phyloP scores from a whole-genome alignment of 2,329 filamentous ascomycete species.

The Pseudodiploospora longispora region DNA sequence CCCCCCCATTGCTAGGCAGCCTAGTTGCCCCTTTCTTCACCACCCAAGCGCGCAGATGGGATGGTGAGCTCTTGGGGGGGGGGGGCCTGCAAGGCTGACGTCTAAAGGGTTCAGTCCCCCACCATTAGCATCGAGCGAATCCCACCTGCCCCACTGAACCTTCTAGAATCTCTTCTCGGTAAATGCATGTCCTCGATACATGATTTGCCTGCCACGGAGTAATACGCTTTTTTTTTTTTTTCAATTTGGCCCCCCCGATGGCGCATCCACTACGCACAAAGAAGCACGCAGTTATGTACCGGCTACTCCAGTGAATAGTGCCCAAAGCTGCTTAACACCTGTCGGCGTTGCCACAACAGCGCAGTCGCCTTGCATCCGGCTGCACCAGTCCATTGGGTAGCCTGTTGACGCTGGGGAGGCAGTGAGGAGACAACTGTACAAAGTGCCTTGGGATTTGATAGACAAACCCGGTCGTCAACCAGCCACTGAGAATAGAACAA shows the following conservation, averaged over 20 bases:
- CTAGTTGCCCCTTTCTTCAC: no score
- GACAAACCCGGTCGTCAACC: no score
- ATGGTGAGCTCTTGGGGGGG: not conserved
- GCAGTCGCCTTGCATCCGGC: not conserved
- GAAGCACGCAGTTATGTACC: no score
- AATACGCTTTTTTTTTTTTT: no score
- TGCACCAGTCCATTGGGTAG: not conserved
- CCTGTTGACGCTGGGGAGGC: no score
- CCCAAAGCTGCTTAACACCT: not conserved
- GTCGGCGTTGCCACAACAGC: not conserved
- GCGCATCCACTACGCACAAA: not conserved
- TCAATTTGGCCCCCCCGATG: not conserved
- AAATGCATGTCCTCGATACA: constrained; percentile 25
- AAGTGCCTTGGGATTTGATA: no score
- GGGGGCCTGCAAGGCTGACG: constrained; percentile 1
- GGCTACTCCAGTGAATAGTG: no score
- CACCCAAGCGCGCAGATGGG: no score
- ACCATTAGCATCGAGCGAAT: constrained; percentile 6
- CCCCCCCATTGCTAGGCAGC: no score
- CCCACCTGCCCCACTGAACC: constrained; percentile 36
- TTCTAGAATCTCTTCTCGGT: constrained; percentile 33
- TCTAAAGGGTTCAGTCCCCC: not conserved
- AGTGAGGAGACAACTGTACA: no score
- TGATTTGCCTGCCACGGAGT: not conserved
- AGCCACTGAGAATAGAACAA: no score